Conservation (phyloP, 176 grass and related monocot genomes). For the Guadua angustifolia region DNA sequence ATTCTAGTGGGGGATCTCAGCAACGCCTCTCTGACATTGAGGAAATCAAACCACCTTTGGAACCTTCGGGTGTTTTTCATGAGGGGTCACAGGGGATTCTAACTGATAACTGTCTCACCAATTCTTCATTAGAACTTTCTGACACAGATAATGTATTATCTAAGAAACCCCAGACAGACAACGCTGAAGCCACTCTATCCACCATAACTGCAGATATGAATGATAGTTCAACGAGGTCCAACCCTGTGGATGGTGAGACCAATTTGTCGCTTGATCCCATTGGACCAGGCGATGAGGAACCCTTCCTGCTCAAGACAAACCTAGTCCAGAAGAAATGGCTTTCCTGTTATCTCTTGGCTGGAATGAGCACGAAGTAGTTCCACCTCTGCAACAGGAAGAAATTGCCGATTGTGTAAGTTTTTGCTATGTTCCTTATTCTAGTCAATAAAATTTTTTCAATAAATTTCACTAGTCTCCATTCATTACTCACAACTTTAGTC, state of each 20-base stretch:
- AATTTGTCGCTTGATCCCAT: neutral
- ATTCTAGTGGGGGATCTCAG: constrained; percentile 52
- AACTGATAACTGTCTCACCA: constrained; percentile 17
- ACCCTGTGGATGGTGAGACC: constrained; percentile 9
- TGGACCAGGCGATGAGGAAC: constrained; percentile 36
- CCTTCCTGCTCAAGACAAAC: constrained; percentile 48
- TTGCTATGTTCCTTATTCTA: constrained; percentile 10
- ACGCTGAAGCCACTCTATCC: neutral
- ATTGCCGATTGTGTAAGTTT: constrained; percentile 71
- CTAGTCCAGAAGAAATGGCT: constrained; percentile 63
- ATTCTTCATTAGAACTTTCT: constrained; percentile 19
- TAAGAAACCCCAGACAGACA: constrained; percentile 20
- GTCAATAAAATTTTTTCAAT: neutral
- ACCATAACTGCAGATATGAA: constrained; percentile 24
- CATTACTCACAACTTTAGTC: neutral
- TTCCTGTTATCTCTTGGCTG: constrained; percentile 73
- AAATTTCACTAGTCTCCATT: neutral
- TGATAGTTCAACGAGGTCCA: constrained; percentile 21
- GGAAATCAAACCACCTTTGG: constrained; percentile 43
- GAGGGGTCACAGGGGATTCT: constrained; percentile 42
- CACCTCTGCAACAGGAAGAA: constrained; percentile 68
- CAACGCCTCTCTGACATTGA: constrained; percentile 49
- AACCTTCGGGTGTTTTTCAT: constrained; percentile 41
- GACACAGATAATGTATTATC: constrained; percentile 29
- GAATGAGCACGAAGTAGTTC: constrained; percentile 65